Evolutionary conservation across 148 eudicot genomes (phyloP), one percentile per base, ranked within the genome.

Genomic region (Fagopyrum tataricum): DNA sequence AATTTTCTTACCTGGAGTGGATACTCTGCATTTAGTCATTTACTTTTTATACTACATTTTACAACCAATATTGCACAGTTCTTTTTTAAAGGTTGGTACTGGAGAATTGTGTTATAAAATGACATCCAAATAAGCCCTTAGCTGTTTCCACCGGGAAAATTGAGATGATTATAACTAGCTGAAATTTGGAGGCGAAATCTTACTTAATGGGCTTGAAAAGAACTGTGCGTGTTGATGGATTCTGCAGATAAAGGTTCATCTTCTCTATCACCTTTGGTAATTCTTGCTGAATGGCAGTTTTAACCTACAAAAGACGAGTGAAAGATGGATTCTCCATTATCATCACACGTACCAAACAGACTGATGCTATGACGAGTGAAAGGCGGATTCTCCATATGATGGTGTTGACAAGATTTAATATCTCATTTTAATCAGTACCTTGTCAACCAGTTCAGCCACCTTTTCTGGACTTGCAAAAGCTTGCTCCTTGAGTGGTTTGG

Each of bases 181-280:
- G 31, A n/a, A 31, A 8, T 46, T 20, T 55, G 67, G 40, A 24
- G 67, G 3, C 41, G 20, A 78, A 48, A 78, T 73, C 91, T 83
- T 85, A 91, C 99, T 87, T 95, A 48, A 95, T 91, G 40, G 99
- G 99, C 85, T 87, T 95, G 86, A 95, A 95, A 78, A 91, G 96
- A 81, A 95, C 90, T 43, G 99, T 81, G 68, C 96, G 89, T 3
- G 99, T 95, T 42, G 96, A 87, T 44, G 91, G 86, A 76, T 95
- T 95, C 76, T 87, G 96, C 72, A 95, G 87, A 84, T 95, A 95
- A 70, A 95, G 96, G 84, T 88, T 95, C 97, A 95, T 85, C 83
- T 90, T 95, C 46, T 73, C 89, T 83, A 87, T 82, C 61, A 91
- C 90, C 75, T 18, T 81, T 7, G 97, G 97, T 83, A 91, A 80